Evolutionary conservation across 2,329 filamentous ascomycete species (phyloP), one percentile per base, ranked within the genome.

Genomic region (Ilyonectria destructans): DNA sequence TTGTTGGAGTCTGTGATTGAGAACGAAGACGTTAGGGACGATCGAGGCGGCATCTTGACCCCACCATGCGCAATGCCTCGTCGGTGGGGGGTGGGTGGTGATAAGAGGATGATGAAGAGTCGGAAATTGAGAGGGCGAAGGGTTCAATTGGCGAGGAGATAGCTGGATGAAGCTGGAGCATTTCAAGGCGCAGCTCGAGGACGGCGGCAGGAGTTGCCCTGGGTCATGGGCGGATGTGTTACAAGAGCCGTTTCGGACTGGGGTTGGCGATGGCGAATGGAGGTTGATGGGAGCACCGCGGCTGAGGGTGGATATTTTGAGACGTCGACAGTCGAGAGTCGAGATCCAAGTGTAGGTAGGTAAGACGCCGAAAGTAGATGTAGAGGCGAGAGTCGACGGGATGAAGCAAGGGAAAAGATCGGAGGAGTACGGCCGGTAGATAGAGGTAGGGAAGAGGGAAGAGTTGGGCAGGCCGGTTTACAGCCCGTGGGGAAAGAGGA

Each of bases 1-100:
- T 97, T 97, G 83, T 93, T 96, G 82, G 92, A 89, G 86, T 97
- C 94, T 77, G 93, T 93, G 78, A 97, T 93, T 74, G 94, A 95
- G 83, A 97, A 97, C 73, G 94, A 96, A 80, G 93, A 94, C 71
- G 93, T 96, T 80, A 97, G 88, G 74, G 93, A 92, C 77, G 93
- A 90, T 88, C 94, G 91, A 80, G 94, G 94, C 85, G 95, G 95
- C 95, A 97, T 97, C 84, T 87, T 88, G 86, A 86, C 83, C 85
- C 86, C 85, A 88, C 87, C 88, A 89, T 87, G 82, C 83, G 81
- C 77, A 72, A 71, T 70, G 68, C 68, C 62, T 71, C 71, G 65
- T 69, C 71, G 63, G 72, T 73, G 72, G 74, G 73, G 74, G 65
- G 40, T 68, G 58, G 62, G 66, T 70, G 67, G 65, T 67, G 71